These are phyloP conservation scores for Populus hybrid DNA, from an alignment of 441 rosid species.

Conservation along the genomic window DNA sequence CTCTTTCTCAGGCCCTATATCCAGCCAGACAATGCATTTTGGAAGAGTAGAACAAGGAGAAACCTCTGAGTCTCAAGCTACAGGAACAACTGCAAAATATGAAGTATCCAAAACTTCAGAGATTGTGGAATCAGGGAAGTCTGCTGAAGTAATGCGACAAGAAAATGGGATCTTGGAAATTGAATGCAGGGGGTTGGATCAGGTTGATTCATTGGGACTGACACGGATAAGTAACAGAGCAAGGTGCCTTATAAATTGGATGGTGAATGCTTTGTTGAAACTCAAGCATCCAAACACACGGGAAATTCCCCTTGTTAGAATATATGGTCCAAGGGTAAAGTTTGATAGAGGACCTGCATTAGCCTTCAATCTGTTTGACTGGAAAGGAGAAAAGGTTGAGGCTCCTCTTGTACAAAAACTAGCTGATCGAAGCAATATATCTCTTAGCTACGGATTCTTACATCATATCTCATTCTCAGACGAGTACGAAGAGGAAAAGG, in stretches of 20 bases:
- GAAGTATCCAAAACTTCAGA: constrained; percentile 18
- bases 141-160: constrained; percentile 14
- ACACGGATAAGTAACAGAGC: constrained; percentile 56
- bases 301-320: constrained; percentile 49
- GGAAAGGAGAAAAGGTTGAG: constrained; percentile 76
- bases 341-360: constrained; percentile 86
- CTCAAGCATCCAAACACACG: constrained; percentile 67
- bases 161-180: constrained; percentile 18
- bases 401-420: constrained; percentile 83
- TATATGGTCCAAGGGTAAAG: constrained; percentile 79
- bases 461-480: constrained; percentile 61
- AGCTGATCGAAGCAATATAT: constrained; percentile 72
- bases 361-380: constrained; percentile 80
- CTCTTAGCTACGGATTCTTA: constrained; percentile 67
- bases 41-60: constrained; percentile 29
- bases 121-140: constrained; percentile 20
- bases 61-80: constrained; percentile 23
- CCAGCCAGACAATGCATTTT: constrained; percentile 20
- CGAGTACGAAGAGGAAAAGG: constrained; percentile 54
- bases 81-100: constrained; percentile 10
- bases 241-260: constrained; percentile 87
- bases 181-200: constrained; percentile 66
- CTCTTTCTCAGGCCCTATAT: constrained; percentile 37
- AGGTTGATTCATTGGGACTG: constrained; percentile 67
- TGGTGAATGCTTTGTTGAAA: constrained; percentile 70